Base-by-base conservation (phyloP, 2,329 filamentous ascomycete genomes). In the Arthrobotrys iridis region DNA sequence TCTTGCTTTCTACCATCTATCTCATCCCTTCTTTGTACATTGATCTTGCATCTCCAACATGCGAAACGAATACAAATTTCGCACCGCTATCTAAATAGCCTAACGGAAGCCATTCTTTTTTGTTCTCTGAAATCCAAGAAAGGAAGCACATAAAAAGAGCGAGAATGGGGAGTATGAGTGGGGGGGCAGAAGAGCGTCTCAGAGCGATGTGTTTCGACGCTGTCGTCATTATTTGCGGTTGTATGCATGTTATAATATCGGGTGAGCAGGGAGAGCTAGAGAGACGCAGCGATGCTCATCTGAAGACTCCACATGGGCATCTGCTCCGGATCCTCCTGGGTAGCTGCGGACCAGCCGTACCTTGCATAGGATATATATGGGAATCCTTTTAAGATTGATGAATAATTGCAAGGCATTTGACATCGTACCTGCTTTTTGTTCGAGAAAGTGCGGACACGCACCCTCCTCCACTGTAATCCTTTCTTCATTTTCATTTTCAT, bases 231-330 rank as follows among this genome's bases (percentile, higher is more conserved):
- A 8, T 33, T 7, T 18, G 35, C n/a, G 57, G 35, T 40, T 22
- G 43, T 45, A 46, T 62, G 41, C 18, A n/a, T n/a, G n/a, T n/a
- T n/a, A n/a, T n/a, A n/a, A n/a, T 37, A 63, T 15, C 24, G 30
- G 37, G 22, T 48, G 24, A 18, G 15, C 3, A 7, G 5, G 8
- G 10, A 43, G 11, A 24, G 10, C 22, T 4, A 33, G 15, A 35
- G 28, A 15, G 52, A 26, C 20, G 28, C 22, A 45, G 11, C 10
- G 37, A 11, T 64, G 67, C 33, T 45, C 67, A 65, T 64, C 48
- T 65, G 67, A 46, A 59, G 40, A 26, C 20, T 62, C 50, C 67
- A 48, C 67, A 72, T 72, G 67, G 45, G 37, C 10, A 52, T 64
- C 46, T 63, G 5, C 30, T 55, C 7, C 33, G 5, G 48, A 37